These are phyloP conservation scores for Globisporangium iwayamae DNA, from an alignment of 352 stramenopile genomes.

Conservation along the genomic window DNA sequence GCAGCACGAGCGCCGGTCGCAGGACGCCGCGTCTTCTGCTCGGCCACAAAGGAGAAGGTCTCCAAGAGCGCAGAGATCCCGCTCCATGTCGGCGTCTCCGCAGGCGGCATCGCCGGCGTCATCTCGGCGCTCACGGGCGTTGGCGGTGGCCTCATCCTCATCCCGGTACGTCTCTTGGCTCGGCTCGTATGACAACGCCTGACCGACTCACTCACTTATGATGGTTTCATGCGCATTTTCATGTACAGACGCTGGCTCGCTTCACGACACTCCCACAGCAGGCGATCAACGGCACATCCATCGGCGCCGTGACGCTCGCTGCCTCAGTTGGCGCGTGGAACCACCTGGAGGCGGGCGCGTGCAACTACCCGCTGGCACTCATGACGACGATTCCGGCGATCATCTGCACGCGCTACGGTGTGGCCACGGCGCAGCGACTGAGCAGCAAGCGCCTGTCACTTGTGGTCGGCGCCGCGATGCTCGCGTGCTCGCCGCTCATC, in stretches of 20 bases:
- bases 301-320: slow-evolving; percentile 72
- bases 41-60: slow-evolving; percentile 31
- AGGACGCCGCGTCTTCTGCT: slow-evolving; percentile 43
- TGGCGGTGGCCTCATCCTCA: slow-evolving; percentile 78
- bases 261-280: slow-evolving; percentile 79
- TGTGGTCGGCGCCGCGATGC: slow-evolving; percentile 77
- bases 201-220: no score
- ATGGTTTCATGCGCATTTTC: not conserved
- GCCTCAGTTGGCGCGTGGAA: slow-evolving; percentile 70
- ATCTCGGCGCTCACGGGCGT: slow-evolving; percentile 80
- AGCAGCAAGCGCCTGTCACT: slow-evolving; percentile 73
- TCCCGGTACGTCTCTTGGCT: slow-evolving; percentile 41
- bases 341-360: slow-evolving; percentile 59
- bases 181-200: not conserved
- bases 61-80: slow-evolving; percentile 35
- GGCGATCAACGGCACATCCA: slow-evolving; percentile 78
- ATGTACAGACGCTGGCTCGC: slow-evolving; percentile 62
- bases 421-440: slow-evolving; percentile 69
- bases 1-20: slow-evolving; percentile 6
- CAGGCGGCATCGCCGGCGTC: slow-evolving; percentile 59
- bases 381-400: slow-evolving; percentile 72
- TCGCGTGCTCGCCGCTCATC: slow-evolving; percentile 72
- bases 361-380: slow-evolving; percentile 74
- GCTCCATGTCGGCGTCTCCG: slow-evolving; percentile 37
- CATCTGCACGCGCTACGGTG: slow-evolving; percentile 73